Conservation (phyloP, 208 protist species). For the Wallacemonas sp. region DNA sequence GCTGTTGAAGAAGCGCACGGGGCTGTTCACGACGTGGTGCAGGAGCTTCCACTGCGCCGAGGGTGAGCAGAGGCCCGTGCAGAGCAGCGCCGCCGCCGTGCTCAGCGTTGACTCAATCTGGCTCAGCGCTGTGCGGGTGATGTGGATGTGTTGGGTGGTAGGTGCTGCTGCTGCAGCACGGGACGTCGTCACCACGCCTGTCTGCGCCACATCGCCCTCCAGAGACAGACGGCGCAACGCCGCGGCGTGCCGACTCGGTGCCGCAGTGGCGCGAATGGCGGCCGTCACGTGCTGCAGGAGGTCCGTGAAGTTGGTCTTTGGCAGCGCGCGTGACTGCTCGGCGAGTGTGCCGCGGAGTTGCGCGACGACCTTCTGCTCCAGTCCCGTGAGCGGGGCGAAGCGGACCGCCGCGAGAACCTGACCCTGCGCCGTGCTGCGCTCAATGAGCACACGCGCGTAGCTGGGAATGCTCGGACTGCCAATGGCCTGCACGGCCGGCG, state of each 20-base stretch:
- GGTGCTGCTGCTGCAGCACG: too few relatives aligned
- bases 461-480: slow-evolving; percentile 25
- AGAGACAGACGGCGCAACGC: too few relatives aligned
- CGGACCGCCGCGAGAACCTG: slow-evolving; percentile 50
- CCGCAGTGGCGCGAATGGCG: slow-evolving; percentile 15
- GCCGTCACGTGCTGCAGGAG: neutral
- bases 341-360: slow-evolving; percentile 37
- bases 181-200: too few relatives aligned
- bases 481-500: slow-evolving; percentile 23
- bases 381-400: slow-evolving; percentile 24
- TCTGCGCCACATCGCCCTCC: too few relatives aligned
- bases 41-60: slow-evolving; percentile 48
- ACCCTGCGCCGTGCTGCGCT: slow-evolving; percentile 60
- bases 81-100: slow-evolving; percentile 51
- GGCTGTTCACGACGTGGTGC: slow-evolving; percentile 62
- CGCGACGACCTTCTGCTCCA: slow-evolving; percentile 38
- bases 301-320: neutral
- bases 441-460: slow-evolving; percentile 61
- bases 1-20: slow-evolving; percentile 62
- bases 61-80: slow-evolving; percentile 27
- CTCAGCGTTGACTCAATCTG: slow-evolving; percentile 40
- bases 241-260: too few relatives aligned
- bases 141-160: neutral
- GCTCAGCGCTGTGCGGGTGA: neutral
- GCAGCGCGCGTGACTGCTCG: neutral